These are phyloP conservation scores for Fusarium temperatum DNA, from an alignment of 2,329 filamentous ascomycete genomes.

Conservation along the genomic window DNA sequence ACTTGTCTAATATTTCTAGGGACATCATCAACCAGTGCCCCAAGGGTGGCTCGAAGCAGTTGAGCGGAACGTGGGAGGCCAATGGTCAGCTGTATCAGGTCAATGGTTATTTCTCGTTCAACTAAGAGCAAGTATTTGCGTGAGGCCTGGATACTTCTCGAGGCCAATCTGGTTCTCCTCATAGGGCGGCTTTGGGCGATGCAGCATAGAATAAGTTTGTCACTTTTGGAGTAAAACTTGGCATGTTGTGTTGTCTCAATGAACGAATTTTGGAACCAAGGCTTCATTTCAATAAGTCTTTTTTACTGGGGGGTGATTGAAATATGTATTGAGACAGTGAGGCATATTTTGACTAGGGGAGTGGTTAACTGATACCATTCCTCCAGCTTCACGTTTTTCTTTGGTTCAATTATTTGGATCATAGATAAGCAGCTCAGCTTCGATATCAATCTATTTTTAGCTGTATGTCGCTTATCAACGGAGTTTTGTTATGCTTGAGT, in stretches of 20 bases:
- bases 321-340: neutral
- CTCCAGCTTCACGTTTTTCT: neutral
- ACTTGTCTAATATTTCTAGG: neutral
- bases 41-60: neutral
- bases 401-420: neutral
- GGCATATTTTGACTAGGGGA: neutral
- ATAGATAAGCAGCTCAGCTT: too few relatives aligned
- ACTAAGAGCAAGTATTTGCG: neutral
- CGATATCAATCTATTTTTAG: neutral
- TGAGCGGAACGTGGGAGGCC: slow-evolving; percentile 5
- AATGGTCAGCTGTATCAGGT: slow-evolving; percentile 12
- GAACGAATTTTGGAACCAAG: neutral
- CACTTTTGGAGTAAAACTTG: rapidly evolving
- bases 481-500: neutral
- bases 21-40: slow-evolving; percentile 27
- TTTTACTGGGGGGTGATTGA: neutral
- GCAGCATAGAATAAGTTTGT: rapidly evolving
- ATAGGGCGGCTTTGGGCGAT: rapidly evolving
- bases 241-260: rapidly evolving
- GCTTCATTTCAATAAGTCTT: neutral
- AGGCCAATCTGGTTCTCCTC: neutral
- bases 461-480: too few relatives aligned
- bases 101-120: neutral
- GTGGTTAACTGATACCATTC: neutral
- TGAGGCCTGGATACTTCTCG: rapidly evolving